Conservation (phyloP, 1,139 yeast species). For the Geotrichum europaeum region DNA sequence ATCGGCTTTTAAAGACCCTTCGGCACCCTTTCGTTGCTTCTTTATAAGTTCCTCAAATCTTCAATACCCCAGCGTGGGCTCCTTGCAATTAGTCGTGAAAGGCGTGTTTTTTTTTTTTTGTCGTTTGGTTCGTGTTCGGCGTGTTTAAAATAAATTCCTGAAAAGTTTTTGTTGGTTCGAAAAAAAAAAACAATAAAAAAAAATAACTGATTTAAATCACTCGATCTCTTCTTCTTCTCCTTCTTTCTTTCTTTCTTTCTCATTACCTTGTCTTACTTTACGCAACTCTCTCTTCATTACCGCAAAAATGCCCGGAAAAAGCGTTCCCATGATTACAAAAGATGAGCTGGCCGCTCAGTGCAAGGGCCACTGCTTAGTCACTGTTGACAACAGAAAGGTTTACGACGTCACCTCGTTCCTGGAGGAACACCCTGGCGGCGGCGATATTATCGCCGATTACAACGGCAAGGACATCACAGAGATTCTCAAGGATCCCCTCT, state of each 20-base stretch:
- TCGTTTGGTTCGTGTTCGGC: not conserved
- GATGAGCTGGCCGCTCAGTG: slow-evolving; percentile 45
- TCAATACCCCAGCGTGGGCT: too few species aligned
- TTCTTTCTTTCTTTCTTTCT: not conserved
- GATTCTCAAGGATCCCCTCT: slow-evolving; percentile 59
- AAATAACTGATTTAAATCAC: not conserved
- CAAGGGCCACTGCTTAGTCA: slow-evolving; percentile 60
- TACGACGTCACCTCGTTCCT: slow-evolving; percentile 76
- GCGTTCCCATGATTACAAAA: slow-evolving; percentile 41
- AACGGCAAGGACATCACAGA: slow-evolving; percentile 82
- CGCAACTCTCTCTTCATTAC: not conserved
- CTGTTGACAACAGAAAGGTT: slow-evolving; percentile 67
- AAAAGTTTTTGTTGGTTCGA: not conserved
- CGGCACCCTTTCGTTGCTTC: too few species aligned
- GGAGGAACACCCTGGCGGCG: slow-evolving; percentile 86
- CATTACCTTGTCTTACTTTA: not conserved
- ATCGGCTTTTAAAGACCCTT: not conserved
- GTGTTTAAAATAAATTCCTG: not conserved
- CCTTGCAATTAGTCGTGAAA: not conserved
- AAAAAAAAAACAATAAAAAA: not conserved
- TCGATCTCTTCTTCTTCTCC: not conserved
- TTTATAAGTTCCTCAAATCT: too few species aligned
- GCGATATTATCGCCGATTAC: slow-evolving; percentile 62
- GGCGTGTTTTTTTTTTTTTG: not conserved
- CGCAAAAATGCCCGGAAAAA: slow-evolving; percentile 4